Evolutionary conservation across 2,329 filamentous ascomycete species (phyloP).

Genomic region (Xylaria multiplex): DNA sequence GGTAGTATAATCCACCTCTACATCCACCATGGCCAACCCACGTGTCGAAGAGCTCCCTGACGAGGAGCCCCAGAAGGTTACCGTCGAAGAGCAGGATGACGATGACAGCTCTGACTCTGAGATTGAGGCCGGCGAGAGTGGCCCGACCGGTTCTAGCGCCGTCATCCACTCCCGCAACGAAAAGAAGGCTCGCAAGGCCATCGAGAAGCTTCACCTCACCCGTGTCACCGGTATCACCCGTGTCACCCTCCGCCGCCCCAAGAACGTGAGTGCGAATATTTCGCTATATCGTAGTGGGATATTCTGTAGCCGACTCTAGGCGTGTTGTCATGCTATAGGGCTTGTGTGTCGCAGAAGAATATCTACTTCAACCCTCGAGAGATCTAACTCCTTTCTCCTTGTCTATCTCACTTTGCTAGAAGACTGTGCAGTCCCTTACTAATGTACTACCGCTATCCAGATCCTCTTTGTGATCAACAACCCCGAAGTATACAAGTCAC

Average conservation of each 20-base stretch:
- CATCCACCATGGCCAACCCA: conserved; percentile 84
- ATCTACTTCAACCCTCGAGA: background rate
- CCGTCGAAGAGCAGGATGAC: conserved; percentile 78
- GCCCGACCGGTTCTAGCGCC: conserved; percentile 84
- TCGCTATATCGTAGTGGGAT: background rate
- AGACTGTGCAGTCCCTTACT: conserved; percentile 8
- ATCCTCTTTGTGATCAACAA: conserved; percentile 99
- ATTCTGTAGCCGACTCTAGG: background rate
- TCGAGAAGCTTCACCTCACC: conserved; percentile 97
- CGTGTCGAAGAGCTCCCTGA: conserved; percentile 98
- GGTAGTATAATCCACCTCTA: conserved; percentile 10
- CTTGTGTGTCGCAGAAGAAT: background rate
- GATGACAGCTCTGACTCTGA: conserved; percentile 78
- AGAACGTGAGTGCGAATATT: conserved; percentile 80
- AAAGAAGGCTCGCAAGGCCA: conserved; percentile 99
- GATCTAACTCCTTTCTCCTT: conserved; percentile 52
- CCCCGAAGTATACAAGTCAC: conserved; percentile 99
- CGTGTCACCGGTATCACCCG: conserved; percentile 97
- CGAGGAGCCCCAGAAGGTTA: conserved; percentile 82
- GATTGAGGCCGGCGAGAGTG: conserved; percentile 74
- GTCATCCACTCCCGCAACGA: conserved; percentile 98
- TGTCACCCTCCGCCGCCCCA: conserved; percentile 96
- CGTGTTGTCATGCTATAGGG: background rate
- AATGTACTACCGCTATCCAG: conserved; percentile 57
- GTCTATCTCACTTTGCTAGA: conserved; percentile 68